phyloP scores from a whole-genome alignment of 2,329 filamentous ascomycete species.

The Talaromyces sp. region DNA sequence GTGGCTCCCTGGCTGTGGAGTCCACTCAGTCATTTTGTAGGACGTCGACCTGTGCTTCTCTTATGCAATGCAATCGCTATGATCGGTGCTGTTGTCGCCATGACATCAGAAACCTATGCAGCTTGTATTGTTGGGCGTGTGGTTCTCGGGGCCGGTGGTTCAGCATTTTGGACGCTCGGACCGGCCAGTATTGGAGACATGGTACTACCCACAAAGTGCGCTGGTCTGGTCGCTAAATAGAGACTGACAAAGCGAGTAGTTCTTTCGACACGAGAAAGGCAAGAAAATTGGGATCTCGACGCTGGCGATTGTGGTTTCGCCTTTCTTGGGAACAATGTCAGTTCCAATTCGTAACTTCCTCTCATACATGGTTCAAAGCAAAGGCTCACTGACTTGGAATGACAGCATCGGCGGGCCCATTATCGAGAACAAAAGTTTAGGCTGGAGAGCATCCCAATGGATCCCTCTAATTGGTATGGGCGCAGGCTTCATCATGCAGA shows the following conservation, averaged over 20 bases:
- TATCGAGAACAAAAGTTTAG: slow-evolving; percentile 6
- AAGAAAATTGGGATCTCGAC: slow-evolving; percentile 11
- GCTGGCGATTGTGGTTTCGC: slow-evolving; percentile 8
- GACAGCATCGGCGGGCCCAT: slow-evolving; percentile 9
- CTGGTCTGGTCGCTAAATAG: no score
- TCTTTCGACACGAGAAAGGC: slow-evolving; percentile 10
- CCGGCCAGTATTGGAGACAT: slow-evolving; percentile 10
- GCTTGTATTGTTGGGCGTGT: slow-evolving; percentile 10
- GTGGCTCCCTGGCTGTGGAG: slow-evolving; percentile 11
- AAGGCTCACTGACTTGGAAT: slow-evolving; percentile 2
- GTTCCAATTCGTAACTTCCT: not conserved
- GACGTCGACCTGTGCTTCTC: slow-evolving; percentile 8
- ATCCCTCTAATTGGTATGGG: slow-evolving; percentile 9
- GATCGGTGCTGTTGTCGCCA: slow-evolving; percentile 5
- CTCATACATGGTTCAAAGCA: not conserved
- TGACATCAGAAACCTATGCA: slow-evolving; percentile 7
- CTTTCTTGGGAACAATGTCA: slow-evolving; percentile 10
- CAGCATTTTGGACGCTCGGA: slow-evolving; percentile 10
- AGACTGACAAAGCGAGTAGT: slow-evolving; percentile 5
- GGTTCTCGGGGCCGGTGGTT: slow-evolving; percentile 10
- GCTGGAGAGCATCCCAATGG: slow-evolving; percentile 11
- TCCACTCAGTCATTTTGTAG: slow-evolving; percentile 9
- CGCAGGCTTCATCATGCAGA: slow-evolving; percentile 9
- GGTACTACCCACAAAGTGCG: not conserved
- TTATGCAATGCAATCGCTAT: slow-evolving; percentile 6